Conservation (phyloP, 1,139 yeast species). For the Spathaspora jeffriesii region DNA sequence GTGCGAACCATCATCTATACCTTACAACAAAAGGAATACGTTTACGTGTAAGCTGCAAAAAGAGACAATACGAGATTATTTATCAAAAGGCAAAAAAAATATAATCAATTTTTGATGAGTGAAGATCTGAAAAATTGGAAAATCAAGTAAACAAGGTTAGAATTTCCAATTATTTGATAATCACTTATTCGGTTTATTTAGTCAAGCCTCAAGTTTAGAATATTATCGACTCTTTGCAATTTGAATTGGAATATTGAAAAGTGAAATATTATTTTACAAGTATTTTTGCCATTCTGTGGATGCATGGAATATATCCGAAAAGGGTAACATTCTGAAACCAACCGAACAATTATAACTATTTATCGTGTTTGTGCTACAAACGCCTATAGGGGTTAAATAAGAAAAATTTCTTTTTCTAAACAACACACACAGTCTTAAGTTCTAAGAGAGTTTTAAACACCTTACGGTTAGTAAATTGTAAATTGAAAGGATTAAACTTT, state of each 20-base stretch:
- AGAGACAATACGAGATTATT: not conserved
- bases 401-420: not conserved
- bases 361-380: conserved; percentile 1
- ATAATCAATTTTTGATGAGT: not conserved
- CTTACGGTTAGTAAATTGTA: not conserved
- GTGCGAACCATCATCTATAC: not conserved
- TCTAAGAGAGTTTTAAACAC: not conserved
- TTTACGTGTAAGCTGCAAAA: not conserved
- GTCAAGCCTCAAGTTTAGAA: not conserved
- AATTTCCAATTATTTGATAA: no score
- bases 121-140: not conserved
- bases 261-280: not conserved
- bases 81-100: not conserved
- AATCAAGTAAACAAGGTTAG: not conserved
- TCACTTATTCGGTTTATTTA: no score
- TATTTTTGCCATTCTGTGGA: not conserved
- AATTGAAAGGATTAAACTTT: not conserved
- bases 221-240: not conserved
- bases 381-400: not conserved
- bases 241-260: not conserved
- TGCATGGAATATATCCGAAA: conserved; percentile 2
- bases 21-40: not conserved
- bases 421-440: not conserved
- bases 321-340: not conserved
- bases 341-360: conserved; percentile 3